Base-by-base conservation (phyloP, 1,284 basidiomycete genomes). In the Golubevia sp. region DNA sequence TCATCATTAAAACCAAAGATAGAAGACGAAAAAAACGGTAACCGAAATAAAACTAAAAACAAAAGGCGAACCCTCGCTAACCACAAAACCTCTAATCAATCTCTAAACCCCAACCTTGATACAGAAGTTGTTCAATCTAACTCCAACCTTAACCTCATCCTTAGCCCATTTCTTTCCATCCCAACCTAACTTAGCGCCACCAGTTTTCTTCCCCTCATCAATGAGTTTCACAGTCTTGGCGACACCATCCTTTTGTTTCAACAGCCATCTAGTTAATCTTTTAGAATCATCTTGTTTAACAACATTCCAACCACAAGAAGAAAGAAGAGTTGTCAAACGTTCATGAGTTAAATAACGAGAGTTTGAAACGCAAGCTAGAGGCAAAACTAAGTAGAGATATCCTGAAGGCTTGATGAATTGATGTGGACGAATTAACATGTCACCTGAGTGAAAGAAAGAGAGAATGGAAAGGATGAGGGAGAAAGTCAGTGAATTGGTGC, bases 381-480 rank as follows among this genome's bases (percentile, higher is more conserved):
- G 85, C 0, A 86, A 71, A 8, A 86, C 84, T 24, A 85, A 64
- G 71, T 81, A 85, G 50, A 85, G 73, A 61, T 76, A 82, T 2
- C 84, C 85, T 70, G 66, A 53, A 77, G 61, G 64, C 72, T 4
- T 4, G 3, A 44, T 6, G 13, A 6, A 75, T n/a, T 49, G 11
- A 55, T 79, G 78, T 1, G 72, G 67, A 50, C 64, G 72, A 1
- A 59, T 56, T 38, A 81, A 68, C 68, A 81, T 79, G 25, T 74
- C 66, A 48, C 62, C 73, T 72, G 56, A 4, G 23, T 4, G 24
- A n/a, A 26, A 34, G 4, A 34, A 6, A 24, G 1, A 34, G 11
- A 34, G 30, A 3, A 34, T 5, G 11, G 30, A 34, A 34, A 34
- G 4, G 11, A 34, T 5, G 11, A 34, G 11, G 11, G 30, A 34